These are phyloP conservation scores for Crucibulum laeve DNA, from an alignment of 768 basidiomycete species.

Conservation along the genomic window DNA sequence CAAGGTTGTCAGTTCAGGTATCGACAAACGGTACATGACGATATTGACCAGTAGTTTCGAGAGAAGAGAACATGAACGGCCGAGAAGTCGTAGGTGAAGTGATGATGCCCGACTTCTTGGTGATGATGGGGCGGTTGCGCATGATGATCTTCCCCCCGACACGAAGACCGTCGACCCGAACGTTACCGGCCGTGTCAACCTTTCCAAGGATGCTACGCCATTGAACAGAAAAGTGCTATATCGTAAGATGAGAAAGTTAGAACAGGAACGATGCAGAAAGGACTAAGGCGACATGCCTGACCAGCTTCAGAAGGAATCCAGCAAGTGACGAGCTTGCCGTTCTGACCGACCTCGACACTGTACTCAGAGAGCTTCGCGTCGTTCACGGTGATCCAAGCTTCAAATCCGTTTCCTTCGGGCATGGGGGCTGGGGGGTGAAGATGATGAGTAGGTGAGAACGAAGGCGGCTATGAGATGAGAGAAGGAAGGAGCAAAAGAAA, in stretches of 20 bases:
- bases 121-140: neutral
- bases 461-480: no score
- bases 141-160: neutral
- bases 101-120: neutral
- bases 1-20: no score
- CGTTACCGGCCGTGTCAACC: no score
- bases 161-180: neutral
- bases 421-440: no score
- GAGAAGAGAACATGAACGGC: neutral
- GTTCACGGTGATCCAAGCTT: neutral
- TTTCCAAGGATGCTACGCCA: no score
- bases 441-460: no score
- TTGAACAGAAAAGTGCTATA: no score
- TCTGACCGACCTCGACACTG: neutral
- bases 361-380: neutral
- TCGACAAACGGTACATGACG: no score
- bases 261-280: no score
- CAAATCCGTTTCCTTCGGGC: no score
- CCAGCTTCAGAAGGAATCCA: conserved; percentile 10
- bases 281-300: conserved; percentile 4
- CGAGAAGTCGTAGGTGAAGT: neutral
- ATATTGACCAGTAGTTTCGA: neutral
- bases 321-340: neutral
- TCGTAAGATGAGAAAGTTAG: no score
- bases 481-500: no score